phyloP scores from a whole-genome alignment of 495 filamentous ascomycete genomes.

The Penicillium crystallinum region DNA sequence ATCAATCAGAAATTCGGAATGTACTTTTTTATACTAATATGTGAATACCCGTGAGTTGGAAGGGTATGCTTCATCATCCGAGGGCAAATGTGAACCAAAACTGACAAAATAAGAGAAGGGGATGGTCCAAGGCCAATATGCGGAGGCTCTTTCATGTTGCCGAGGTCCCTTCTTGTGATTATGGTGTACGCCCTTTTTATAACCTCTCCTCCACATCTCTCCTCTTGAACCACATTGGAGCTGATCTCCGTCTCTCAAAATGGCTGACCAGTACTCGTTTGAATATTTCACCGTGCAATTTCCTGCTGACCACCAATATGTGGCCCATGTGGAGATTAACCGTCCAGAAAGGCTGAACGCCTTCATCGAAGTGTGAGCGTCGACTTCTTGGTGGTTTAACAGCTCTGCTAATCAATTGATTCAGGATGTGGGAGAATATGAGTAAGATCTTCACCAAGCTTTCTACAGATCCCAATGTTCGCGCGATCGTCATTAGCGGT shows the following conservation, averaged over 20 bases:
- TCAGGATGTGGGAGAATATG: constrained; percentile 85
- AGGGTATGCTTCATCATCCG: too few relatives aligned
- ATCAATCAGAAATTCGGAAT: too few relatives aligned
- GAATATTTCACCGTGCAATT: constrained; percentile 74
- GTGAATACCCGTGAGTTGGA: too few relatives aligned
- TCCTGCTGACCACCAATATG: constrained; percentile 56
- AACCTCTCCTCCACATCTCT: too few relatives aligned
- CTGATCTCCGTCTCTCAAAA: constrained; percentile 1
- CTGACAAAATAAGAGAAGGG: too few relatives aligned
- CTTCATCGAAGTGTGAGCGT: constrained; percentile 63
- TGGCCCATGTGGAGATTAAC: constrained; percentile 93
- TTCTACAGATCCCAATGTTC: constrained; percentile 65
- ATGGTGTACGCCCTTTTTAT: too few relatives aligned
- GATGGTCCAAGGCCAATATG: too few relatives aligned
- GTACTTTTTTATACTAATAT: too few relatives aligned
- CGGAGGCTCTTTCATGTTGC: too few relatives aligned
- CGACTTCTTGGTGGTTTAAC: background rate
- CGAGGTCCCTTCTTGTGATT: too few relatives aligned
- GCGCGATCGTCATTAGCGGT: constrained; percentile 76
- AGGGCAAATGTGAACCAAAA: too few relatives aligned
- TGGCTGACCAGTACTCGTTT: constrained; percentile 38
- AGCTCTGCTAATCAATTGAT: background rate
- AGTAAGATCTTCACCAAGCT: constrained; percentile 65
- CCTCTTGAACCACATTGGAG: background rate
- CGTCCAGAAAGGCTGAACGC: constrained; percentile 86